Evolutionary conservation across 2,329 filamentous ascomycete genomes (phyloP), one percentile per base, ranked within the genome.

Genomic region (Zymoseptoria crescenta): DNA sequence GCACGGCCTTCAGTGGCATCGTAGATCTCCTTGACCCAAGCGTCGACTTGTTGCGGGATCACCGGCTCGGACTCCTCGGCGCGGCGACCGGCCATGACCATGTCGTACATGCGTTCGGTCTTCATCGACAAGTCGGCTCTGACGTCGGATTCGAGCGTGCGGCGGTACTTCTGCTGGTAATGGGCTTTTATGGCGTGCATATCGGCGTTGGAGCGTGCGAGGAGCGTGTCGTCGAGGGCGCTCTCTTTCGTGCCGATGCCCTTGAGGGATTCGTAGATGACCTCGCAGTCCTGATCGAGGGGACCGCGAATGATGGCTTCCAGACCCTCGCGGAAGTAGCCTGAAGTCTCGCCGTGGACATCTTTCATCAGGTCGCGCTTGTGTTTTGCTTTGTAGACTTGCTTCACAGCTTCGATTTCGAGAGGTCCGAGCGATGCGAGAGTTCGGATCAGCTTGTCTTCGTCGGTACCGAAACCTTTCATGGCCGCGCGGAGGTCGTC

Each of bases 401-500:
- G 73, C 58, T 86, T 83, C 55, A 95, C 79, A 8, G 83, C 79
- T 53, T 86, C 83, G 62, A 94, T 81, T 72, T 96, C 89, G 4
- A 91, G 77, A 0, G 92, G 88, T 64, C 95, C 89, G 63, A 91
- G 87, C 65, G 80, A 83, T 2, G 87, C 77, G 8, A 97, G 77
- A 2, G 87, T 77, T 1, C 79, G 77, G 63, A 96, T 92, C 16
- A 97, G 77, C 0, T 82, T 74, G 68, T 85, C 87, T 73, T 96
- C 92, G 68, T 97, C 85, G 0, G 92, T 96, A 35, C 92, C 93
- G 62, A 96, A 89, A 0, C 91, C 91, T 74, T 96, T 96, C 91
- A 96, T 96, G 1, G 93, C 90, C 66, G 82, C 82, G 56, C 90
- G 84, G 21, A 96, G 78, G 3, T 80, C 83, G 59, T 91, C 83